Percentiles rank a stretch among this genome's conserved stretches.
These are phyloP conservation scores for Pleoardoris graminearum DNA, from an alignment of 2,329 filamentous ascomycete species.

Conservation along the genomic window DNA sequence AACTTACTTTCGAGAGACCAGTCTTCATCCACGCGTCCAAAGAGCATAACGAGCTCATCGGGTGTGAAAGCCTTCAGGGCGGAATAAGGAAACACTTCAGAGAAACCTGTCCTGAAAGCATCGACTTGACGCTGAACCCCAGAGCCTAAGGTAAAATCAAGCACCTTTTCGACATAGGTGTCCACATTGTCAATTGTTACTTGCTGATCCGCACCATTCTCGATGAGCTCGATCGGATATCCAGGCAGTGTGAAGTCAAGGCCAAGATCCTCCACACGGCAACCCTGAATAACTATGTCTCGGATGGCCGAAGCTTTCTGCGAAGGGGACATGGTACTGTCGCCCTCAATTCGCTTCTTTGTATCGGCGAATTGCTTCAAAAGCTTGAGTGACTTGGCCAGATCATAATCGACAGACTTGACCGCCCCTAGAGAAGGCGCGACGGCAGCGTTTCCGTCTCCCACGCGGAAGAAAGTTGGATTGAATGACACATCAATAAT, in stretches of 20 bases:
- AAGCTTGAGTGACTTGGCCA: slow-evolving; percentile 82
- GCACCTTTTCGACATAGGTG: slow-evolving; percentile 81
- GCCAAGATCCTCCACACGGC: slow-evolving; percentile 80
- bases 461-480: slow-evolving; percentile 94
- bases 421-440: slow-evolving; percentile 86
- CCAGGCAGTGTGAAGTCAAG: slow-evolving; percentile 95
- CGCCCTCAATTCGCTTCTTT: slow-evolving; percentile 80
- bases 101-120: slow-evolving; percentile 88
- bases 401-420: slow-evolving; percentile 81
- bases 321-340: slow-evolving; percentile 64
- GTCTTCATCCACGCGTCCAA: slow-evolving; percentile 90
- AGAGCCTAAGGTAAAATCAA: slow-evolving; percentile 86
- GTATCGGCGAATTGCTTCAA: slow-evolving; percentile 84
- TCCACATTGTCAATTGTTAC: slow-evolving; percentile 94
- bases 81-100: slow-evolving; percentile 93
- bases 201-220: slow-evolving; percentile 71
- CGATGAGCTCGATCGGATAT: slow-evolving; percentile 83
- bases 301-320: slow-evolving; percentile 73
- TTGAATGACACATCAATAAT: slow-evolving; percentile 99
- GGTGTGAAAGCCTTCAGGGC: slow-evolving; percentile 92
- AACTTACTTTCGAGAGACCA: slow-evolving; percentile 94
- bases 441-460: slow-evolving; percentile 68
- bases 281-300: slow-evolving; percentile 73
- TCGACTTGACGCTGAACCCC: slow-evolving; percentile 89
- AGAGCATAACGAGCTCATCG: slow-evolving; percentile 90